Conservation (phyloP, 768 basidiomycete species). For the Dictyophora rubrovolvata region DNA sequence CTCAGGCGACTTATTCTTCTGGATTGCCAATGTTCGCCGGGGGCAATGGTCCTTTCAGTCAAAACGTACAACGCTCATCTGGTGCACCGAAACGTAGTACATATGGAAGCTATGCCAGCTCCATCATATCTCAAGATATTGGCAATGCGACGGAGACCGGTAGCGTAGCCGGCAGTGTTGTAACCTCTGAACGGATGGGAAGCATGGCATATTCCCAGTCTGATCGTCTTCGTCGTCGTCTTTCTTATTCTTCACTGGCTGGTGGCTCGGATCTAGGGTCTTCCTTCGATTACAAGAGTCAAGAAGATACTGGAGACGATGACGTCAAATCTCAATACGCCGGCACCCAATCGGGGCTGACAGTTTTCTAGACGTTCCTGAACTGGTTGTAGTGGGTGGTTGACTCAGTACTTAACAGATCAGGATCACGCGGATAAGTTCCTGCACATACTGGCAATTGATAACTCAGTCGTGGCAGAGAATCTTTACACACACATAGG, state of each 20-base stretch:
- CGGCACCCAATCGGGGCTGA: constrained; percentile 76
- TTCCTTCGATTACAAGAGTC: constrained; percentile 78
- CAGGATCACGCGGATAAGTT: too few species aligned
- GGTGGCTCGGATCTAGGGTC: constrained; percentile 73
- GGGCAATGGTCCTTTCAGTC: constrained; percentile 57
- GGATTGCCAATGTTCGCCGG: constrained; percentile 76
- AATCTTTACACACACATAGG: too few species aligned
- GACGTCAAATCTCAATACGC: constrained; percentile 87
- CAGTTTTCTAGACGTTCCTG: constrained; percentile 54
- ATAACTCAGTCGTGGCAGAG: too few species aligned
- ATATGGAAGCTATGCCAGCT: constrained; percentile 62
- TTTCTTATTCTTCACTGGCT: constrained; percentile 67
- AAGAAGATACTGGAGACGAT: constrained; percentile 74
- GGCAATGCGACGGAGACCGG: constrained; percentile 44
- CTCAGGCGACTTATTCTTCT: constrained; percentile 92
- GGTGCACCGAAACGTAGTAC: constrained; percentile 65
- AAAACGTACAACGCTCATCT: constrained; percentile 51
- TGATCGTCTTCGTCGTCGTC: constrained; percentile 69
- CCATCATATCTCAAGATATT: constrained; percentile 90
- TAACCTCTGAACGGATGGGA: constrained; percentile 32
- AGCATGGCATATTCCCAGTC: constrained; percentile 84
- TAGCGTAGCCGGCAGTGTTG: constrained; percentile 46
- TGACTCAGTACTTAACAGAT: too few species aligned
- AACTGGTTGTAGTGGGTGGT: background rate
- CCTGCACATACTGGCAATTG: too few species aligned